phyloP scores from a whole-genome alignment of 495 filamentous ascomycete species.

The Arthonia radiata region DNA sequence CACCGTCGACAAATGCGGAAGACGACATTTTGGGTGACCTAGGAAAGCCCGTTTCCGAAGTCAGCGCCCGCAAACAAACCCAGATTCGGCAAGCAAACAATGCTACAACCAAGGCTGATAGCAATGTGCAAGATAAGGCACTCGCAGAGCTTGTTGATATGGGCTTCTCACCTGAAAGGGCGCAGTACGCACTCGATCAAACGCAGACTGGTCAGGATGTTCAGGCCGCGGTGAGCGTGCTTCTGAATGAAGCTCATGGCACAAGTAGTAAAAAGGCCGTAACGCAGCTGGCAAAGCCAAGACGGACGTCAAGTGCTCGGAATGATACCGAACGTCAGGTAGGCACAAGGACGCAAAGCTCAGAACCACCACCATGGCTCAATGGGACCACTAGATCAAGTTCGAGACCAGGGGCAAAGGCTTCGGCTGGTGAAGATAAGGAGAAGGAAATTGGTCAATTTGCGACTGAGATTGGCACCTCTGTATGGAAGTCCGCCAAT shows the following conservation, averaged over 20 bases:
- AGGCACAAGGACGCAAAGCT: too few species aligned
- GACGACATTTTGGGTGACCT: slow-evolving; percentile 79
- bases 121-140: slow-evolving; percentile 51
- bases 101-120: slow-evolving; percentile 16
- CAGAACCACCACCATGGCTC: too few species aligned
- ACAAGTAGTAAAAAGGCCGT: too few species aligned
- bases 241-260: slow-evolving; percentile 78
- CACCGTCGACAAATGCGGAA: slow-evolving; percentile 20
- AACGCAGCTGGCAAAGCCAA: too few species aligned
- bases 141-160: slow-evolving; percentile 86
- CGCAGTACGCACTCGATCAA: slow-evolving; percentile 48
- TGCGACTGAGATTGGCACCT: slow-evolving; percentile 61
- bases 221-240: slow-evolving; percentile 68
- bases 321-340: too few species aligned
- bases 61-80: slow-evolving; percentile 19
- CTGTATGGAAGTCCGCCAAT: slow-evolving; percentile 77
- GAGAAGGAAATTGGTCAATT: slow-evolving; percentile 60
- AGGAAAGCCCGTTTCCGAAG: slow-evolving; percentile 63
- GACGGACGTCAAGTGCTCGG: too few species aligned
- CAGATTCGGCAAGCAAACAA: slow-evolving; percentile 16
- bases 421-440: slow-evolving; percentile 24
- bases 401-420: too few species aligned
- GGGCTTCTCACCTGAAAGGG: slow-evolving; percentile 68
- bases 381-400: too few species aligned
- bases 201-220: slow-evolving; percentile 61